Percentiles rank a stretch among this genome's conserved stretches.
phyloP scores from a whole-genome alignment of 495 filamentous ascomycete genomes.

The Penicillium coprophilum region DNA sequence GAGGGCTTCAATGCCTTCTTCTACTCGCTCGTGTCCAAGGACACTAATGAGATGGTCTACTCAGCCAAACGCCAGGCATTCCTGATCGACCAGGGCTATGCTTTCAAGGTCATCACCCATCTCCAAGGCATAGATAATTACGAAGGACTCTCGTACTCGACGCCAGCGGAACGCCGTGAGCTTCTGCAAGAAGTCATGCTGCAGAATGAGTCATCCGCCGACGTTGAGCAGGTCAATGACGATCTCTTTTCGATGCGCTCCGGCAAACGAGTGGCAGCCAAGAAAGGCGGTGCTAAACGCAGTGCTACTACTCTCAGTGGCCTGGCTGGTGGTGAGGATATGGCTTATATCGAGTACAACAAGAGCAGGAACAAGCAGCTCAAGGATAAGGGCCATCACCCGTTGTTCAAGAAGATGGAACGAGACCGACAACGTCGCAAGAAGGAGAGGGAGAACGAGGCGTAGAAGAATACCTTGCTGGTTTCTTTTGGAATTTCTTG shows the following conservation, averaged over 20 bases:
- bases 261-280: slow-evolving; percentile 36
- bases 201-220: slow-evolving; percentile 76
- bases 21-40: slow-evolving; percentile 94
- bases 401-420: slow-evolving; percentile 78
- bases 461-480: background rate
- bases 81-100: slow-evolving; percentile 97
- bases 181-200: slow-evolving; percentile 89
- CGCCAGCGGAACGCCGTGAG: slow-evolving; percentile 79
- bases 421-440: slow-evolving; percentile 68
- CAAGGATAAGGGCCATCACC: slow-evolving; percentile 66
- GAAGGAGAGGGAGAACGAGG: slow-evolving; percentile 44
- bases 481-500: slow-evolving; percentile 2
- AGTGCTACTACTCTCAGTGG: slow-evolving; percentile 84
- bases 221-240: slow-evolving; percentile 76
- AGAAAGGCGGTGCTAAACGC: slow-evolving; percentile 61
- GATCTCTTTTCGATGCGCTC: slow-evolving; percentile 73
- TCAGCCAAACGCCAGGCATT: slow-evolving; percentile 97
- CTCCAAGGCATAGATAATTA: slow-evolving; percentile 86
- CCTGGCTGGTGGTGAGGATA: slow-evolving; percentile 85
- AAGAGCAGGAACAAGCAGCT: slow-evolving; percentile 76
- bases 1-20: slow-evolving; percentile 99
- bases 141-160: slow-evolving; percentile 75
- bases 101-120: slow-evolving; percentile 98
- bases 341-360: slow-evolving; percentile 92
- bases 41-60: slow-evolving; percentile 98